These are phyloP conservation scores for Fusarium domesticum DNA, from an alignment of 2,329 filamentous ascomycete genomes.

Conservation along the genomic window DNA sequence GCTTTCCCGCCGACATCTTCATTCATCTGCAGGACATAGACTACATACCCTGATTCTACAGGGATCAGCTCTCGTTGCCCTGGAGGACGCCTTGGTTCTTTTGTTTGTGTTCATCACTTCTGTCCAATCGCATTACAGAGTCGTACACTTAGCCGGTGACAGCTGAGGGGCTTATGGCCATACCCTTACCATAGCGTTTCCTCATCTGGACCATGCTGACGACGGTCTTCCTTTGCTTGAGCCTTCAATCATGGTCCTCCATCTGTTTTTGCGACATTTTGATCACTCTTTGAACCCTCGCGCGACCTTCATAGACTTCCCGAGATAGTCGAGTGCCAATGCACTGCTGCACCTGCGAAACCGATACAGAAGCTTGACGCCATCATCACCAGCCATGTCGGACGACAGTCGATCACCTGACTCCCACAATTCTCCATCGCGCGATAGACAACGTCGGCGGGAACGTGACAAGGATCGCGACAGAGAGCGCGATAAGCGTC, in stretches of 20 bases:
- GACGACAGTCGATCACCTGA: neutral
- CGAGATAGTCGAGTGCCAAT: neutral
- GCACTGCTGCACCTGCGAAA: neutral
- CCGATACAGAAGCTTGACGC: neutral
- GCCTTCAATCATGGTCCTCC: neutral
- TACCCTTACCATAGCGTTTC: neutral
- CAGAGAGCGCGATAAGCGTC: slow-evolving; percentile 7
- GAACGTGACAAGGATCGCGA: slow-evolving; percentile 4
- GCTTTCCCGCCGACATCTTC: neutral
- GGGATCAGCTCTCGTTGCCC: neutral
- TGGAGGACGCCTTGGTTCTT: neutral
- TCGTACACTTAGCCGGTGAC: neutral
- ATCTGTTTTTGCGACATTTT: neutral
- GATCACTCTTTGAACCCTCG: neutral
- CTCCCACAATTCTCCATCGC: neutral
- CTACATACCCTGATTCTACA: neutral
- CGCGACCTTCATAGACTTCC: neutral
- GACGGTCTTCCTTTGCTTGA: neutral
- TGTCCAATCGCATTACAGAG: neutral
- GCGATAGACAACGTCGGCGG: neutral
- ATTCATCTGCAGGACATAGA: neutral
- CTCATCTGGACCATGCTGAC: neutral
- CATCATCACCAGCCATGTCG: neutral
- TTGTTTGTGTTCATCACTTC: neutral
- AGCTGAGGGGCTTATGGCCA: neutral